A percentile compares a stretch with the other conserved stretches of the same genome.
Conservation (phyloP, 371 early-diverging fungal genomes). For the Homolaphlyctis polyrhiza region DNA sequence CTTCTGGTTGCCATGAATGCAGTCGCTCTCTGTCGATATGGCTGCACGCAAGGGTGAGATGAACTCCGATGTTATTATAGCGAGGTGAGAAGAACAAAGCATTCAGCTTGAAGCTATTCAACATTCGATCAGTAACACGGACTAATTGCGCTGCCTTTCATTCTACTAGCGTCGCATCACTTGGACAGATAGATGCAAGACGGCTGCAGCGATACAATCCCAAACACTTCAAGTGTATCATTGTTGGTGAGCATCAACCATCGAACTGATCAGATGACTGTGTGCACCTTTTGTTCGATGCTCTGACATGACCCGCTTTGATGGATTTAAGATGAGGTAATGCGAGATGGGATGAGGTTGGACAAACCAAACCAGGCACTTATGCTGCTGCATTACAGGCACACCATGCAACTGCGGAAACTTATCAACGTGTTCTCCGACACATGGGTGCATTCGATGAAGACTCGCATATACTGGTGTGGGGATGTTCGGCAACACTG, state of each 20-base stretch:
- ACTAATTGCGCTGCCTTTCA: no score
- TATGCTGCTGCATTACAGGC: conserved; percentile 41
- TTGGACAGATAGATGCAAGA: conserved; percentile 47
- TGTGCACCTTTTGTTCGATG: no score
- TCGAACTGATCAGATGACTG: no score
- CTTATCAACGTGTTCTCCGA: conserved; percentile 65
- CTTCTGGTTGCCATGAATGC: neutral
- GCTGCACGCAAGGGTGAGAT: conserved; percentile 11
- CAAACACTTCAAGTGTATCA: conserved; percentile 70
- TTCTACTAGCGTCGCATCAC: conserved; percentile 69
- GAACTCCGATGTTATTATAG: conserved; percentile 21
- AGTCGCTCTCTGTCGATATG: neutral
- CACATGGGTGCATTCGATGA: conserved; percentile 54
- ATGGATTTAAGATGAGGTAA: no score
- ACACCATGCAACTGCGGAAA: conserved; percentile 81
- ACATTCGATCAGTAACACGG: no score
- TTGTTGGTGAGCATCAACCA: conserved; percentile 93
- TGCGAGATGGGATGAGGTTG: no score
- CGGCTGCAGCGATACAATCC: conserved; percentile 69
- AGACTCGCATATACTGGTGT: conserved; percentile 59
- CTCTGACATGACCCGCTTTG: no score
- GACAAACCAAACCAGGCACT: neutral
- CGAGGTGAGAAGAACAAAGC: conserved; percentile 11
- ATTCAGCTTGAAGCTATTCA: neutral
- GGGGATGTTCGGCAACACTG: conserved; percentile 94